Evolutionary conservation across 73 alveolate species (phyloP).

Genomic region (Durusdinium trenchii): DNA sequence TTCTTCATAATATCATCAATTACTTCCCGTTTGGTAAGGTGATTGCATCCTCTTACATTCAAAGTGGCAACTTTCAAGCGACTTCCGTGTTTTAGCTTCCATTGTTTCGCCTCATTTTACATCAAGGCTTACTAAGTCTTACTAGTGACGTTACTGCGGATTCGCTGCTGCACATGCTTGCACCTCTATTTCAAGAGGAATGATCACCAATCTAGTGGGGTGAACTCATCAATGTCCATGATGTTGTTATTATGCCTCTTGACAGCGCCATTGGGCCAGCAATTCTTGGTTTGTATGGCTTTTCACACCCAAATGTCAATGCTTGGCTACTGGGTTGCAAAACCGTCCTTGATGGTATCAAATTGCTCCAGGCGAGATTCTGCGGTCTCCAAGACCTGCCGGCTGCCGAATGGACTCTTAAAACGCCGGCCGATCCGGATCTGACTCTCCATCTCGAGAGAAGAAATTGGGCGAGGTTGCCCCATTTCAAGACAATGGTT

Average conservation of each 20-base stretch:
- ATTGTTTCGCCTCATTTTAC: neutral
- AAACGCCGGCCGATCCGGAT: too few relatives aligned
- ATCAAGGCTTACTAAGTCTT: too few relatives aligned
- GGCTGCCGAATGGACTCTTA: too few relatives aligned
- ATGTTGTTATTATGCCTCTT: too few relatives aligned
- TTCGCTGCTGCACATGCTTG: too few relatives aligned
- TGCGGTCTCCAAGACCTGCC: conserved; percentile 85
- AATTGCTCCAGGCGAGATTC: conserved; percentile 93
- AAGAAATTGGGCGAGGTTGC: neutral
- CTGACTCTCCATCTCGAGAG: too few relatives aligned
- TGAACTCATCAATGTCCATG: too few relatives aligned
- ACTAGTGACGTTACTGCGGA: too few relatives aligned
- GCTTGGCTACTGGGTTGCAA: too few relatives aligned
- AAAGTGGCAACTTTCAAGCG: neutral
- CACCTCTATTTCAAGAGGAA: neutral
- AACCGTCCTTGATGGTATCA: conserved; percentile 77
- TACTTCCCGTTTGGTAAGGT: neutral
- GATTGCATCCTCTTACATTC: neutral
- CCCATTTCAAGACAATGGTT: neutral
- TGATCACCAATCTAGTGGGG: neutral
- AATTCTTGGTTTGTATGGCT: too few relatives aligned
- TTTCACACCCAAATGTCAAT: too few relatives aligned
- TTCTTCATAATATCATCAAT: neutral
- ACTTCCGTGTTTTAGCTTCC: neutral
- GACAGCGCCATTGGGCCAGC: too few relatives aligned